A percentile compares a stretch with the other conserved stretches of the same genome.
Conservation (phyloP, 2,329 filamentous ascomycete genomes). For the Coniochaeta sp. region DNA sequence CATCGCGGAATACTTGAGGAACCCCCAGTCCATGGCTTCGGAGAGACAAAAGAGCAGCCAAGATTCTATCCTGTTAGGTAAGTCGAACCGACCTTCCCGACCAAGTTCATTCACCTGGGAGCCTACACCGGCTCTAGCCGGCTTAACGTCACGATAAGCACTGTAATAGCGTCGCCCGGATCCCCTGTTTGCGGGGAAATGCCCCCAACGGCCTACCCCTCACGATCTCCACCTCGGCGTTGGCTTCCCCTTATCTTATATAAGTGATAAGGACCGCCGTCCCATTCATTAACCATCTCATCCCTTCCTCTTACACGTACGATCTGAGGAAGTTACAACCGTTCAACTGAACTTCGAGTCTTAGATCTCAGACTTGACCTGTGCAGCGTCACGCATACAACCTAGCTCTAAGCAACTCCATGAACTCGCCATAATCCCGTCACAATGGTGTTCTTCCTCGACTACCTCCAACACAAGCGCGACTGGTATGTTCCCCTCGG, state of each 20-base stretch:
- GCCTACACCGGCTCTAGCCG: background rate
- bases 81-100: background rate
- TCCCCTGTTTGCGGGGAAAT: background rate
- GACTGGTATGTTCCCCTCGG: conserved; percentile 55
- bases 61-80: background rate
- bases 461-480: conserved; percentile 63
- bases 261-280: background rate
- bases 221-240: conserved; percentile 1
- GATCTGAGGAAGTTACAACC: no score
- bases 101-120: no score
- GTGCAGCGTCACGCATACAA: no score
- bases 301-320: background rate
- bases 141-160: conserved; percentile 1
- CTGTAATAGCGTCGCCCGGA: background rate
- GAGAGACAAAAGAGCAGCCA: background rate
- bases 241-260: background rate
- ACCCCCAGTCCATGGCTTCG: no score
- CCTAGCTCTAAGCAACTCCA: no score
- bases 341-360: no score
- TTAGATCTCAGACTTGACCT: no score
- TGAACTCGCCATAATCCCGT: background rate
- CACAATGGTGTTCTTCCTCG: conserved; percentile 33
- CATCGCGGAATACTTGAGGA: no score
- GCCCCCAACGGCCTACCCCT: background rate
- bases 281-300: background rate